A percentile compares a stretch with the other conserved stretches of the same genome.
Conservation (phyloP, 805 yeast genomes). For the Candida saitoana region DNA sequence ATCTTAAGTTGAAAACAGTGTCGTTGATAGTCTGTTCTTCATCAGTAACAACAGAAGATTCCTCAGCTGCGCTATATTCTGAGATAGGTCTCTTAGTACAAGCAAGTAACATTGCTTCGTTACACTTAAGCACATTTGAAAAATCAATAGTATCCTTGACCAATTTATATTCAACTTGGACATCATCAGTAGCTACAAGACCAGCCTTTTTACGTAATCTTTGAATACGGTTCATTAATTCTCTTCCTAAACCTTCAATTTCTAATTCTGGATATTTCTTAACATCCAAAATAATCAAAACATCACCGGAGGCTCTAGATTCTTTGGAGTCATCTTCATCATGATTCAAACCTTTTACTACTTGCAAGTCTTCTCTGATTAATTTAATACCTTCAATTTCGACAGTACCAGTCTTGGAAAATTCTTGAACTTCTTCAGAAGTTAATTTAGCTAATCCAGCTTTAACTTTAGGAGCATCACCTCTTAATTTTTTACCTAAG, state of each 20-base stretch:
- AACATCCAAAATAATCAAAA: slow-evolving; percentile 83
- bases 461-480: slow-evolving; percentile 90
- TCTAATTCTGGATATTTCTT: slow-evolving; percentile 82
- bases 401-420: slow-evolving; percentile 66
- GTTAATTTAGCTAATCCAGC: slow-evolving; percentile 82
- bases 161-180: slow-evolving; percentile 74
- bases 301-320: slow-evolving; percentile 83
- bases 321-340: slow-evolving; percentile 70
- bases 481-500: slow-evolving; percentile 93
- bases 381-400: slow-evolving; percentile 87
- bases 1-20: slow-evolving; percentile 71
- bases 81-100: slow-evolving; percentile 66
- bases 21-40: slow-evolving; percentile 81
- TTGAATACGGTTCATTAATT: slow-evolving; percentile 93
- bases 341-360: slow-evolving; percentile 73
- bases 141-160: slow-evolving; percentile 63
- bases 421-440: slow-evolving; percentile 77
- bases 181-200: slow-evolving; percentile 91
- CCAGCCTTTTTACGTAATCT: slow-evolving; percentile 96
- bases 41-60: slow-evolving; percentile 60
- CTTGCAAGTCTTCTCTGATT: slow-evolving; percentile 83
- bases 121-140: slow-evolving; percentile 55
- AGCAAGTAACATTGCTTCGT: slow-evolving; percentile 68
- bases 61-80: slow-evolving; percentile 40
- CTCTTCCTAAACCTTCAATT: slow-evolving; percentile 95